These are phyloP conservation scores for Boletellus ananiceps DNA, from an alignment of 768 basidiomycete genomes.

Conservation along the genomic window DNA sequence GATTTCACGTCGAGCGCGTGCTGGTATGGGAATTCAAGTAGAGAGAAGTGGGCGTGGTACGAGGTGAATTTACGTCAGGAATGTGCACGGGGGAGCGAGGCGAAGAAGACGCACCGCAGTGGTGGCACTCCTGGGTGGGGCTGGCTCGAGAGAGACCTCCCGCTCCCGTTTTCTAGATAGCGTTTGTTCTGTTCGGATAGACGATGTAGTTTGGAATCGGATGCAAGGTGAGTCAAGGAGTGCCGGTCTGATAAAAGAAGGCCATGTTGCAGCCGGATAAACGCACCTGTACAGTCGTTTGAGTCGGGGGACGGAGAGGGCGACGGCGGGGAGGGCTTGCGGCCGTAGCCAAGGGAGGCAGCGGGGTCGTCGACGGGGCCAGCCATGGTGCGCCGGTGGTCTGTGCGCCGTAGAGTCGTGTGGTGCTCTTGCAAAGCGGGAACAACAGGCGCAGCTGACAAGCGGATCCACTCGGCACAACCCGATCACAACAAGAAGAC, in stretches of 20 bases:
- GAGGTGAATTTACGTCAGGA: conserved; percentile 26
- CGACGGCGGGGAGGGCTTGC: conserved; percentile 23
- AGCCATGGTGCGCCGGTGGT: conserved; percentile 27
- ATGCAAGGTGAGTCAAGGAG: conserved; percentile 20
- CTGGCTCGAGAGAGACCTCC: conserved; percentile 72
- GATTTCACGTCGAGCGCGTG: conserved; percentile 43
- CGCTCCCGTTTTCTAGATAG: conserved; percentile 70
- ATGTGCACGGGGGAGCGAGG: conserved; percentile 9
- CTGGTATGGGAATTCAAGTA: conserved; percentile 20
- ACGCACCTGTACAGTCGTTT: conserved; percentile 40
- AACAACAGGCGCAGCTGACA: conserved; percentile 32
- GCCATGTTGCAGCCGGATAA: conserved; percentile 20
- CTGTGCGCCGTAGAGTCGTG: conserved; percentile 29
- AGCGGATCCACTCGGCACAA: conserved; percentile 30
- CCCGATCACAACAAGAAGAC: conserved; percentile 27
- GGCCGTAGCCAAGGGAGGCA: conserved; percentile 12
- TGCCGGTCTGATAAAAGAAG: conserved; percentile 24
- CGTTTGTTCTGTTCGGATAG: conserved; percentile 34
- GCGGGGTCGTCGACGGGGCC: conserved; percentile 21
- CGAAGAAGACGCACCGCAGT: conserved; percentile 31
- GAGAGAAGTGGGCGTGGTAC: conserved; percentile 18
- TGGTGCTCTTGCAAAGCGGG: conserved; percentile 23
- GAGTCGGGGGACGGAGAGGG: conserved; percentile 44
- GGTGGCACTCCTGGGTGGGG: conserved; percentile 40
- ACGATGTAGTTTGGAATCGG: conserved; percentile 18